Conservation (phyloP, 2,329 filamentous ascomycete species). For the Scedosporium minutisporum region DNA sequence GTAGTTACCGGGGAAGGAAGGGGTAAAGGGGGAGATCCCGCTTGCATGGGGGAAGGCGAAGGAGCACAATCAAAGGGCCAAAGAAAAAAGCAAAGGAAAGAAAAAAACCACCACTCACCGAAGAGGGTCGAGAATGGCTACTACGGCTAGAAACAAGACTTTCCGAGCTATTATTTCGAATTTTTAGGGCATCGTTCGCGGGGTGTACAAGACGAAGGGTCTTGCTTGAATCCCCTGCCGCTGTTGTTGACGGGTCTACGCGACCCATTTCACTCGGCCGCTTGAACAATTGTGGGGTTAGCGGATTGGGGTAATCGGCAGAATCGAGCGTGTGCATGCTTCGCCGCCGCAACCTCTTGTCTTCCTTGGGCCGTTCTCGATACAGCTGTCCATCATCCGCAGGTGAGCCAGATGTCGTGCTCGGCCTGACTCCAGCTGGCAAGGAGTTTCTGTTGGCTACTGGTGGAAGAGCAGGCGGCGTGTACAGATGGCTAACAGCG, state of each 20-base stretch:
- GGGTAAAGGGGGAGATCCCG: background rate
- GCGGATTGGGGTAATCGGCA: conserved; percentile 27
- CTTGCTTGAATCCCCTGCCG: conserved; percentile 18
- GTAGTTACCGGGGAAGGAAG: background rate
- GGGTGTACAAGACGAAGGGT: conserved; percentile 22
- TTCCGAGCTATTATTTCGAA: conserved; percentile 52
- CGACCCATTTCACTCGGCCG: conserved; percentile 1
- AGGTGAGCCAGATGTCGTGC: conserved; percentile 5
- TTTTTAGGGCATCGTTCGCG: conserved; percentile 19
- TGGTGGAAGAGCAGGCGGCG: conserved; percentile 9
- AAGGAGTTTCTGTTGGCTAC: background rate
- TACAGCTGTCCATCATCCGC: conserved; percentile 6
- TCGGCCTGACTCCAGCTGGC: background rate
- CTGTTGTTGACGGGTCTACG: background rate
- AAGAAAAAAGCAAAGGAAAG: conserved; percentile 1
- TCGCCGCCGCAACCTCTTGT: conserved; percentile 69
- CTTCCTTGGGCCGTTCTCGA: conserved; percentile 41
- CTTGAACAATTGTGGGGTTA: conserved; percentile 25
- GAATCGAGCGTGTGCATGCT: conserved; percentile 64
- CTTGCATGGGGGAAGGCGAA: background rate
- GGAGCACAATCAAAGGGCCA: background rate
- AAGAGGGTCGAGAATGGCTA: conserved; percentile 50
- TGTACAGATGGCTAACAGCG: conserved; percentile 11
- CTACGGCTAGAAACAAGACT: conserved; percentile 52
- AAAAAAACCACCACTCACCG: conserved; percentile 43